Conservation (phyloP, 2,329 filamentous ascomycete species). For the Diaporthe eres region DNA sequence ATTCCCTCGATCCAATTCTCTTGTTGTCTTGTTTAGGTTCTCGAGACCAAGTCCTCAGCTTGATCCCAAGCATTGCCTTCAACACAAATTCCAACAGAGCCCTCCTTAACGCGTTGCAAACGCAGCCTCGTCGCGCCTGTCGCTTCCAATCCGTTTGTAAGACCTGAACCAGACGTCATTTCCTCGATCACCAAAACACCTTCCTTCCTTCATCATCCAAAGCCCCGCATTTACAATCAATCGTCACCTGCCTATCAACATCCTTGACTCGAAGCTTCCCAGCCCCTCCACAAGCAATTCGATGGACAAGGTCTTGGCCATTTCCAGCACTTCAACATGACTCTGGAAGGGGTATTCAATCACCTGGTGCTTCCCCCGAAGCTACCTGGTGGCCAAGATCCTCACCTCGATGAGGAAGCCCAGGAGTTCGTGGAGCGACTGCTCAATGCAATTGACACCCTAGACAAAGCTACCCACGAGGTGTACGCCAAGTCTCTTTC, state of each 20-base stretch:
- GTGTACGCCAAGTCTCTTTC: neutral
- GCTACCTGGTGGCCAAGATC: conserved; percentile 51
- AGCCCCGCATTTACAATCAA: too few species aligned
- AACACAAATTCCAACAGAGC: neutral
- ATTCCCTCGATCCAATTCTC: neutral
- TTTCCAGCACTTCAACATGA: neutral
- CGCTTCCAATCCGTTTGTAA: neutral
- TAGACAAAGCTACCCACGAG: neutral
- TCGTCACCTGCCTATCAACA: neutral
- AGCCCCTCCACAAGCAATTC: too few species aligned
- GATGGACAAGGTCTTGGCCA: neutral
- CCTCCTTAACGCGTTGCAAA: neutral
- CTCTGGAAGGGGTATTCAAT: conserved; percentile 46
- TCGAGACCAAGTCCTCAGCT: neutral
- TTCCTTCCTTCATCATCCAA: rapidly evolving
- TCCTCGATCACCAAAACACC: neutral
- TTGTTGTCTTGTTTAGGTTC: neutral
- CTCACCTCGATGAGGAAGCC: conserved; percentile 45
- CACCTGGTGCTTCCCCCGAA: conserved; percentile 57
- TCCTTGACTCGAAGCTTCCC: neutral
- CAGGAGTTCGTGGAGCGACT: conserved; percentile 46
- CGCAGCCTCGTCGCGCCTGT: neutral
- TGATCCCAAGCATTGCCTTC: too few species aligned
- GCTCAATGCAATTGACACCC: neutral
- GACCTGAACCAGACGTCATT: too few species aligned